Evolutionary conservation across 495 filamentous ascomycete species (phyloP).

Genomic region (Durotheca rogersii): DNA sequence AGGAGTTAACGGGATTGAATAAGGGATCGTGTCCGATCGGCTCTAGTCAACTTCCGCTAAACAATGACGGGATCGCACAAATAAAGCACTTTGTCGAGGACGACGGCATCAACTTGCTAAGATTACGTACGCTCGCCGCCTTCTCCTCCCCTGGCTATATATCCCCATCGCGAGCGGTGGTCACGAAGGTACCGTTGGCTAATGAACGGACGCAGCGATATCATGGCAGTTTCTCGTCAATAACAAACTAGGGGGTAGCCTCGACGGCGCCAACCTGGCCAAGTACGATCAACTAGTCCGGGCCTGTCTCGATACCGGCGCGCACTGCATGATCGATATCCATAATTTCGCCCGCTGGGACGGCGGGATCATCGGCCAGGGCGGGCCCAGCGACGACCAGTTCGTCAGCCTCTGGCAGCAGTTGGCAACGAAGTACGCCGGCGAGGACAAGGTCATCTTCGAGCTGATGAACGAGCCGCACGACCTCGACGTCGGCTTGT

Average conservation of each 20-base stretch:
- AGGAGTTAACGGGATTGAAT: neutral
- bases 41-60: slow-evolving; percentile 39
- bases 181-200: neutral
- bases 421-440: slow-evolving; percentile 56
- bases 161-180: neutral
- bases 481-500: slow-evolving; percentile 47
- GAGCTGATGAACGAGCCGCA: slow-evolving; percentile 67
- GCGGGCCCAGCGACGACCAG: slow-evolving; percentile 56
- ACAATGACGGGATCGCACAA: slow-evolving; percentile 46
- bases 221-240: slow-evolving; percentile 57
- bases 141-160: too few relatives aligned
- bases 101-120: slow-evolving; percentile 53
- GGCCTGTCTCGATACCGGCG: slow-evolving; percentile 57
- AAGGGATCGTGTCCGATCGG: slow-evolving; percentile 37
- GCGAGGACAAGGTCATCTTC: slow-evolving; percentile 52
- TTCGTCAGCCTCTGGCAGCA: slow-evolving; percentile 58
- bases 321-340: slow-evolving; percentile 59
- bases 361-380: slow-evolving; percentile 59
- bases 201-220: slow-evolving; percentile 37
- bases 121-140: slow-evolving; percentile 44
- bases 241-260: slow-evolving; percentile 42
- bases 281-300: slow-evolving; percentile 59
- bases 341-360: slow-evolving; percentile 60
- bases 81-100: slow-evolving; percentile 55
- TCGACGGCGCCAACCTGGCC: slow-evolving; percentile 49